phyloP scores from a whole-genome alignment of 1,284 basidiomycete species.

The Austroboletus niveus region DNA sequence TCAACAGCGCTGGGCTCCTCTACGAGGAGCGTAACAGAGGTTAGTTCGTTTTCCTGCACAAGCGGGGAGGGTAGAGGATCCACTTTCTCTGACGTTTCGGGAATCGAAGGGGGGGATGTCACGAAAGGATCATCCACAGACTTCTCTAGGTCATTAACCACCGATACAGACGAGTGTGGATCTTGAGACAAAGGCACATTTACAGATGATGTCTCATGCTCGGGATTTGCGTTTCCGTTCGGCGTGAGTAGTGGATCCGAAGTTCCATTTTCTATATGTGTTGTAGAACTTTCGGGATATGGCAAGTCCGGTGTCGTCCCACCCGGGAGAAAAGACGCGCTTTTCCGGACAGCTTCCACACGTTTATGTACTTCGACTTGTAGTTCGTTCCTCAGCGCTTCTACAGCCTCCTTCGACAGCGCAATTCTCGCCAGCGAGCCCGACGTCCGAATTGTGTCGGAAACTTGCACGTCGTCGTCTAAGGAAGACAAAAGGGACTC shows the following conservation, averaged over 20 bases:
- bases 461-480: constrained; percentile 36
- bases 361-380: constrained; percentile 61
- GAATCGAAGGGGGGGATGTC: not conserved
- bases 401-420: constrained; percentile 59
- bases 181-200: not conserved
- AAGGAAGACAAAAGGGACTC: constrained; percentile 46
- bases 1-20: constrained; percentile 6
- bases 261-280: not conserved
- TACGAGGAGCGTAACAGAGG: constrained; percentile 4
- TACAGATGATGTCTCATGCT: not conserved
- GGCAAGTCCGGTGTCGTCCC: not conserved
- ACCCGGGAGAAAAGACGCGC: not conserved
- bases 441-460: constrained; percentile 21
- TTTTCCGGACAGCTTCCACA: constrained; percentile 36
- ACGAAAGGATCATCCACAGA: constrained; percentile 12
- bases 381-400: constrained; percentile 62
- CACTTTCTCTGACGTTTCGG: not conserved
- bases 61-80: not conserved
- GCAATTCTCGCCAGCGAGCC: constrained; percentile 52
- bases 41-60: constrained; percentile 5
- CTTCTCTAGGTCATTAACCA: constrained; percentile 1
- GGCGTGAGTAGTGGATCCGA: not conserved
- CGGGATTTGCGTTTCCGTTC: not conserved
- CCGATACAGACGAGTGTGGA: not conserved
- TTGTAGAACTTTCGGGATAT: not conserved